Evolutionary conservation across 352 stramenopile genomes (phyloP), one percentile per base, ranked within the genome.

Genomic region (Phytophthora multivora): DNA sequence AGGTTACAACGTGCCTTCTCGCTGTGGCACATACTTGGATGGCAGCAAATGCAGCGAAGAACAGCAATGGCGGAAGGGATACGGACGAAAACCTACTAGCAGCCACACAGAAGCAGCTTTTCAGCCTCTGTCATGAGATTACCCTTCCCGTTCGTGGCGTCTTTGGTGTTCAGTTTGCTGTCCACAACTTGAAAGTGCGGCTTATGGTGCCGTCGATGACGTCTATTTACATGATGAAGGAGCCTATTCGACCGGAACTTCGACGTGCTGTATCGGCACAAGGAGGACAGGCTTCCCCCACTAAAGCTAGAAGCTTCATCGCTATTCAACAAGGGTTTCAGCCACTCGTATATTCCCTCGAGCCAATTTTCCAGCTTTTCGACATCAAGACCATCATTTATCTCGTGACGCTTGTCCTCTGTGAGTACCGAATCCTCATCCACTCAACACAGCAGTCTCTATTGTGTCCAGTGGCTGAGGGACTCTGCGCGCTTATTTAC

Each of bases 381-480:
- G 80, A 90, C 36, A 71, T 91, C 43, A 89, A 90, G 66, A 88
- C 72, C 0, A 66, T 91, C 23, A 71, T 94, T 25, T 65, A 92
- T 46, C 71, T 94, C 51, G 69, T 89, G 0, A 64, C 75, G 11
- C 54, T 95, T 16, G 70, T 90, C 28, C 68, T 95, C 15, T 93
- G 82, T 38, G 87, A 95, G 58, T 94, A 90, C 50, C 83, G 85
- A 0, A 59, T 95, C 16, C 75, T 95, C 10, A 72, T 95, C 15
- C 87, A 95, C 52, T 93, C 85, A 38, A 75, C 72, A 6, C 80
- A 93, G 40, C 74, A 92, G 33, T 90, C 85, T 25, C 66, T 93
- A 15, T 64, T 95, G 26, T 90, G 78, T 23, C 83, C 83, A 4
- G 75, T 95, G 13, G 75, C 83, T 0, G 87, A 95, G 63, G 80